Base-by-base conservation (phyloP, 2,329 filamentous ascomycete species). In the Sarocladium brachiariae region DNA sequence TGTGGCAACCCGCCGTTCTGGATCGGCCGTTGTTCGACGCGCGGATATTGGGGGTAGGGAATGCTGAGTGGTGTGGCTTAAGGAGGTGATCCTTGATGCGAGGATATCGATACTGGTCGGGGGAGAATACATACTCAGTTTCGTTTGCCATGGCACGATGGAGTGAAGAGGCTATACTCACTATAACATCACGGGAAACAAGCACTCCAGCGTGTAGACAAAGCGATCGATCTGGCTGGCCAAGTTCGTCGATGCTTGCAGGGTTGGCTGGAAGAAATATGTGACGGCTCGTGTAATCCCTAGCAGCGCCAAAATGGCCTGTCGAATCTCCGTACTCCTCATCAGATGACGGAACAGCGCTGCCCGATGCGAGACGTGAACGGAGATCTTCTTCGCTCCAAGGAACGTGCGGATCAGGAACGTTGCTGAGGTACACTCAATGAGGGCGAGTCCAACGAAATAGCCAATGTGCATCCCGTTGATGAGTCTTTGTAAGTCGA, bases 401-500 rank as follows among this genome's bases (percentile, higher is more conserved):
- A 59, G 56, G 47, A 73, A 73, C 4, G 63, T 68, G 30, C 59
- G 58, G 10, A 73, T 58, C 0, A 73, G 57, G 56, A 71, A 72
- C 41, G 62, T 63, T 5, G 70, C 62, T 56, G 63, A 70, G 13
- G 70, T 35, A 27, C 63, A 68, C 52, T 73, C 70, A 9, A 72
- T 50, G 0, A 68, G 16, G 8, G 70, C 70, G 33, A 73, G 69
- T 14, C 63, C 56, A 10, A 65, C 57, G 38, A 73, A 73, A 56
- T 71, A 73, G 13, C 63, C 69, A 52, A 71, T 63, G 50, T 73
- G 70, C 0, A 73, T 58, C 39, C 57, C 60, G 54, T 68, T 67
- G 51, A 72, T 64, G 4, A 61, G 56, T 9, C 19, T 23, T 19
- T 31, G 24, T 14, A 37, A 13, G 30, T 35, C 33, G 11, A 37